A percentile compares a stretch with the other conserved stretches of the same genome.
Evolutionary conservation across 768 basidiomycete genomes (phyloP).

Genomic region (Leucocoprinus birnbaumii): DNA sequence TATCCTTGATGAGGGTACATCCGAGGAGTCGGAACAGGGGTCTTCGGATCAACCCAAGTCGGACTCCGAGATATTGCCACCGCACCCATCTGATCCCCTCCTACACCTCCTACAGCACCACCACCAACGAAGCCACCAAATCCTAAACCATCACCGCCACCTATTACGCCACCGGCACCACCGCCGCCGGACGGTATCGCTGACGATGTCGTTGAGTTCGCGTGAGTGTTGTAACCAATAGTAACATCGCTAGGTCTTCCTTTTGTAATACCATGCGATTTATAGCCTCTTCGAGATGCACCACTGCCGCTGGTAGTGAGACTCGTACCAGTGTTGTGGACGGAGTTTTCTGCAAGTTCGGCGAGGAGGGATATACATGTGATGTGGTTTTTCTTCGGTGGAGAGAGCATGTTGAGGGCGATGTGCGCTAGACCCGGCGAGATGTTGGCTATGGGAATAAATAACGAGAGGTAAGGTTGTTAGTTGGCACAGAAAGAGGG

Average conservation of each 20-base stretch:
- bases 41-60: constrained; percentile 35
- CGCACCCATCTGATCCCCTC: background rate
- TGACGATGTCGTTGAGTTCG: constrained; percentile 23
- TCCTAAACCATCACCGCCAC: background rate
- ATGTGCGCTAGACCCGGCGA: constrained; percentile 50
- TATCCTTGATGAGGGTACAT: background rate
- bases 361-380: constrained; percentile 58
- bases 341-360: constrained; percentile 43
- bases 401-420: constrained; percentile 58
- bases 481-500: background rate
- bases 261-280: background rate
- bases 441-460: constrained; percentile 53
- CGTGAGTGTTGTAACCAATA: constrained; percentile 18
- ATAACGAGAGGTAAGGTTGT: background rate
- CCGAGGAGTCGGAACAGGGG: constrained; percentile 37
- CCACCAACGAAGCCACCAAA: background rate
- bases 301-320: background rate
- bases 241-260: background rate
- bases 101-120: background rate
- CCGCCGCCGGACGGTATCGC: constrained; percentile 25
- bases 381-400: constrained; percentile 51
- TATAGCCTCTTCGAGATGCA: background rate
- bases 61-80: background rate
- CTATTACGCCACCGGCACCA: too few species aligned
- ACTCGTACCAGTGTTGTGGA: background rate